Percentiles rank a stretch among this genome's conserved stretches.
phyloP scores from a whole-genome alignment of 2,329 filamentous ascomycete species.

The Camptophora hylomeconis region DNA sequence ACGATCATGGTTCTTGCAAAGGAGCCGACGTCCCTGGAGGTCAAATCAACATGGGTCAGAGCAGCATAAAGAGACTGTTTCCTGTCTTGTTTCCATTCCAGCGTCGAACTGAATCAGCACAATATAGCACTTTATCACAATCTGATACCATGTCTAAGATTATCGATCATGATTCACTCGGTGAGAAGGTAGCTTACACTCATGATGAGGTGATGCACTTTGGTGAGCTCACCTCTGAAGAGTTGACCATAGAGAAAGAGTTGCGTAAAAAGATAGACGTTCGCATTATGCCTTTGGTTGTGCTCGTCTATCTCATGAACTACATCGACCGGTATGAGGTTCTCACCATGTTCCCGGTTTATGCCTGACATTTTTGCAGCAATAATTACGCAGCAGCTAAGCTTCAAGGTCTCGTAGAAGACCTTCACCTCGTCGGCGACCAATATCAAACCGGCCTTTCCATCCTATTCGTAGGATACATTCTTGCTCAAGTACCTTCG shows the following conservation, averaged over 20 bases:
- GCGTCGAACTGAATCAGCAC: too few species aligned
- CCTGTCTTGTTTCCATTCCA: too few species aligned
- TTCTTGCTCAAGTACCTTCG: constrained; percentile 39
- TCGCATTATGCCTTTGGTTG: constrained; percentile 26
- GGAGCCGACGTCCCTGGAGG: too few species aligned
- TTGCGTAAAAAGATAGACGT: constrained; percentile 26
- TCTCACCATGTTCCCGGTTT: not conserved
- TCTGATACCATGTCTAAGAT: too few species aligned
- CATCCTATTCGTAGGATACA: constrained; percentile 41
- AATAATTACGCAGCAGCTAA: constrained; percentile 10
- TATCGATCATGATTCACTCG: constrained; percentile 14
- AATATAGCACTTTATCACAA: too few species aligned
- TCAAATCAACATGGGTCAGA: too few species aligned
- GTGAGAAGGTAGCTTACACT: constrained; percentile 11
- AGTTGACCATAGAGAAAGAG: constrained; percentile 24
- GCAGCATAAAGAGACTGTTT: too few species aligned
- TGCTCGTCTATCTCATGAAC: constrained; percentile 42
- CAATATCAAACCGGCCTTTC: constrained; percentile 21
- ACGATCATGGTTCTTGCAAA: too few species aligned
- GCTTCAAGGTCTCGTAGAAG: constrained; percentile 8
- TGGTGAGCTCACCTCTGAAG: constrained; percentile 19
- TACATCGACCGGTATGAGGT: constrained; percentile 25
- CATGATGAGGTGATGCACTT: constrained; percentile 17
- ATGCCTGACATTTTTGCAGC: constrained; percentile 1
- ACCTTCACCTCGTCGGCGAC: constrained; percentile 5